Percentiles rank a stretch among this genome's conserved stretches.
These are phyloP conservation scores for Talaromyces sp. DNA, from an alignment of 2,329 filamentous ascomycete genomes.

Conservation along the genomic window DNA sequence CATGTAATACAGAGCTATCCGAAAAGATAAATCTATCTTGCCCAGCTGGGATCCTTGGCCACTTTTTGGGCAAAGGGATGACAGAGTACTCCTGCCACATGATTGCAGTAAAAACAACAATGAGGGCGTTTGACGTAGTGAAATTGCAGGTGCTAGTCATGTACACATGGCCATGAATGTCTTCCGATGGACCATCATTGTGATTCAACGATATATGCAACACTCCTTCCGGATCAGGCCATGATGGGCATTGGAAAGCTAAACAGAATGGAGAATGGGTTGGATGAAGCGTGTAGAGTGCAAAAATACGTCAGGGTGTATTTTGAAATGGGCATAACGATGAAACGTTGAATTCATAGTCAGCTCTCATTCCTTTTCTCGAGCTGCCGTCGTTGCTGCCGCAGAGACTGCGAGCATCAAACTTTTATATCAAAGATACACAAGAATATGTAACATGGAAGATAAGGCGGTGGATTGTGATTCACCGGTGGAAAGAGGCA, in stretches of 20 bases:
- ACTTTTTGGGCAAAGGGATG: constrained; percentile 1
- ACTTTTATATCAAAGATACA: neutral
- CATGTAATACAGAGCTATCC: constrained; percentile 18
- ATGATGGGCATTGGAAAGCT: neutral
- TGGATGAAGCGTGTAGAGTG: neutral
- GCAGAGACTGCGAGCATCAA: neutral
- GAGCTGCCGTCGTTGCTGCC: neutral
- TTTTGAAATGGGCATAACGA: neutral
- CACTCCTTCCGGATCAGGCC: neutral
- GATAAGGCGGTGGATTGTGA: neutral
- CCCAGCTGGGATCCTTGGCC: constrained; percentile 10
- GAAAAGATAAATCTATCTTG: constrained; percentile 18
- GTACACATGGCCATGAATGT: neutral
- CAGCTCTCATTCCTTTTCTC: too few relatives aligned
- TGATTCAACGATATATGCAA: neutral
- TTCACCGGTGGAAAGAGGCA: neutral
- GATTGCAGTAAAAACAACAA: neutral
- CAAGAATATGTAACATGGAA: neutral
- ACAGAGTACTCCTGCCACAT: constrained; percentile 6
- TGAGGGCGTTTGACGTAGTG: neutral
- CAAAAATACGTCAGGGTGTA: neutral
- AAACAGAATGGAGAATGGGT: neutral
- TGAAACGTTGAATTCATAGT: neutral
- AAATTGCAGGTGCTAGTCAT: neutral
- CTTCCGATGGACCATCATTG: neutral